phyloP scores from a whole-genome alignment of 75 land plant species.

The Selaginella tamariscina region DNA sequence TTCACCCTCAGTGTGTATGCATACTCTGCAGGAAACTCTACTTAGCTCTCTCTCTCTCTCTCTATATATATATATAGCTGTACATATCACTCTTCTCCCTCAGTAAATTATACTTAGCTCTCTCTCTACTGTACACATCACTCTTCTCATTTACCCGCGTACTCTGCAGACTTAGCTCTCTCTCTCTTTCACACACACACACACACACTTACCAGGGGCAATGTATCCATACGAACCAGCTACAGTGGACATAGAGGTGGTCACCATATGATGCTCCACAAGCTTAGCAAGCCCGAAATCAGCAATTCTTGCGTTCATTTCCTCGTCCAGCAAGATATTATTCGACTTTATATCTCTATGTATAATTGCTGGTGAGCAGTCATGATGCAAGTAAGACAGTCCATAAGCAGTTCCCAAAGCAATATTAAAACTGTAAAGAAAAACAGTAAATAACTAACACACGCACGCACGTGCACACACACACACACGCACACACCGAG shows the following conservation, averaged over 20 bases:
- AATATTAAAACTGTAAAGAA: no score
- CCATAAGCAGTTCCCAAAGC: background rate
- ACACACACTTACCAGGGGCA: constrained; percentile 56
- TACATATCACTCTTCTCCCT: no score
- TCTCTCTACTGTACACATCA: constrained; percentile 52
- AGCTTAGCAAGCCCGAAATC: background rate
- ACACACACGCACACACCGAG: no score
- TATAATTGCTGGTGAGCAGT: background rate
- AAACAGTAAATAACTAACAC: no score
- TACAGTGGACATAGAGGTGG: constrained; percentile 14
- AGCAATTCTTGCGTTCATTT: background rate
- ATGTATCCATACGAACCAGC: constrained; percentile 81
- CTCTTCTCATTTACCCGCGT: constrained; percentile 42
- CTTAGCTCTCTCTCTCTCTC: no score
- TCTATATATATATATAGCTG: no score
- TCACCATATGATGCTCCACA: background rate
- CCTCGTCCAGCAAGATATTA: background rate
- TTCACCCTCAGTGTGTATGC: constrained; percentile 38
- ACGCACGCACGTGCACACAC: no score
- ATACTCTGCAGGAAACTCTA: constrained; percentile 61
- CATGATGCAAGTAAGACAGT: background rate
- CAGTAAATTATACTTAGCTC: no score
- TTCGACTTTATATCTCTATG: background rate
- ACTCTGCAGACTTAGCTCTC: no score
- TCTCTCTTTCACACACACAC: background rate